A percentile compares a stretch with the other conserved stretches of the same genome.
Conservation (phyloP, 768 basidiomycete species). For the Lanmaoa pseudosensibilis region DNA sequence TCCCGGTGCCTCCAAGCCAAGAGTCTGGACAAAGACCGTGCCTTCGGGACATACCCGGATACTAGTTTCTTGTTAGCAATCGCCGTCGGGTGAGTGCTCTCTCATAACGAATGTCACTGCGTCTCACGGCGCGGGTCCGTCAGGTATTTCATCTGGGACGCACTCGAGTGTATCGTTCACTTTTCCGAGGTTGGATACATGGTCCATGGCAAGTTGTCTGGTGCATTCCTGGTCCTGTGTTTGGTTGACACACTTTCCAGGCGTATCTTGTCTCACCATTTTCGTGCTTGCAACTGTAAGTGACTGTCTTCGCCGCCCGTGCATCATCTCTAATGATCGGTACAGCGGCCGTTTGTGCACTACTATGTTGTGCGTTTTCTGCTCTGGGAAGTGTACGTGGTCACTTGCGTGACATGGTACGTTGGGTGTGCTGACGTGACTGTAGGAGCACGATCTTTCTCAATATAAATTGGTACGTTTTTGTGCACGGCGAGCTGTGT, state of each 20-base stretch:
- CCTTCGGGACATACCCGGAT: conserved; percentile 70
- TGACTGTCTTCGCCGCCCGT: conserved; percentile 8
- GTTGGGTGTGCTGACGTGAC: conserved; percentile 5
- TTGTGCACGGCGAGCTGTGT: background rate
- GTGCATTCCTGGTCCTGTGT: background rate
- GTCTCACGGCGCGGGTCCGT: background rate
- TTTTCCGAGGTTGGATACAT: conserved; percentile 74
- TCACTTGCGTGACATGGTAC: background rate
- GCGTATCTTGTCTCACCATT: conserved; percentile 60
- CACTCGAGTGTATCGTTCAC: conserved; percentile 65
- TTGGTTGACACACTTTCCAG: conserved; percentile 33
- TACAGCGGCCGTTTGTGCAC: conserved; percentile 69
- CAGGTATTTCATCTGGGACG: conserved; percentile 87
- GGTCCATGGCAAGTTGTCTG: conserved; percentile 56
- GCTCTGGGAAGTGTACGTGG: conserved; percentile 73
- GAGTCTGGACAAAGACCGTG: conserved; percentile 56
- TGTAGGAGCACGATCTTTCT: conserved; percentile 80
- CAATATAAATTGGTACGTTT: conserved; percentile 77
- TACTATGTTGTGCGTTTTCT: conserved; percentile 79
- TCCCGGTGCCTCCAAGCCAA: conserved; percentile 50
- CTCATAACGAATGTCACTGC: background rate
- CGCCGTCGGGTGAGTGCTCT: conserved; percentile 59
- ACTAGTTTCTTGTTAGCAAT: conserved; percentile 64
- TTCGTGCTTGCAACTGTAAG: conserved; percentile 73
- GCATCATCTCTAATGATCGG: conserved; percentile 2